Evolutionary conservation across 805 yeast species (phyloP).

Genomic region (Candida oleophila): DNA sequence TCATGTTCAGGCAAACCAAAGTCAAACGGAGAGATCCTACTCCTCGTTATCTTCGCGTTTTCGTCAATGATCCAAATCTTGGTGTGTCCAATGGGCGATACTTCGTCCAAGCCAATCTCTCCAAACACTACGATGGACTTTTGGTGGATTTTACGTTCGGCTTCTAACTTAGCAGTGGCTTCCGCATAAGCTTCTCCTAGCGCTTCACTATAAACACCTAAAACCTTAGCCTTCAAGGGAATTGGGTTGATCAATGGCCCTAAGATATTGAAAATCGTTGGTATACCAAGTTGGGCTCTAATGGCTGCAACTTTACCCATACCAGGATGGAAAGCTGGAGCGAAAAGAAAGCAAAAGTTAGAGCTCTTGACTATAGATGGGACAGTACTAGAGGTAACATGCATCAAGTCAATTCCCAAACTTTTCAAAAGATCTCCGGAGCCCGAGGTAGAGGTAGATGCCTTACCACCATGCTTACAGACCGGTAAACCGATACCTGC

Average conservation of each 20-base stretch:
- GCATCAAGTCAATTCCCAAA: conserved; percentile 79
- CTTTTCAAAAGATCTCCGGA: conserved; percentile 83
- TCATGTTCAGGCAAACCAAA: conserved; percentile 79
- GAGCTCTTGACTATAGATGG: conserved; percentile 54
- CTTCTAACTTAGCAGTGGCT: conserved; percentile 67
- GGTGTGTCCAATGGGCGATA: conserved; percentile 84
- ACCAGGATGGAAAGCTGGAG: conserved; percentile 92
- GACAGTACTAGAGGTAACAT: conserved; percentile 62
- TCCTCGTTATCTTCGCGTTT: conserved; percentile 41
- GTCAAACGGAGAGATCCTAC: conserved; percentile 64
- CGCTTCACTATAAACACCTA: conserved; percentile 83
- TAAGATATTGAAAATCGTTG: conserved; percentile 88
- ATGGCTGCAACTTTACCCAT: conserved; percentile 80
- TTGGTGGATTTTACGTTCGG: conserved; percentile 41
- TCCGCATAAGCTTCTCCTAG: conserved; percentile 84
- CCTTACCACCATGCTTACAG: conserved; percentile 97
- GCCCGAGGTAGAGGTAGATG: conserved; percentile 90
- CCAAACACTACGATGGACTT: conserved; percentile 92
- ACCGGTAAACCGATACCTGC: conserved; percentile 83
- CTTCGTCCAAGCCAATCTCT: conserved; percentile 86
- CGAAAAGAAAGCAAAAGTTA: conserved; percentile 71
- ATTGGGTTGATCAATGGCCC: conserved; percentile 96
- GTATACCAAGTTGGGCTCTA: conserved; percentile 79
- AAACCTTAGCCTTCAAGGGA: conserved; percentile 70
- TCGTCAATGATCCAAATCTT: conserved; percentile 70